Base-by-base conservation (phyloP, 305 asterid species). In the Fraxinus xanthoxyloides region DNA sequence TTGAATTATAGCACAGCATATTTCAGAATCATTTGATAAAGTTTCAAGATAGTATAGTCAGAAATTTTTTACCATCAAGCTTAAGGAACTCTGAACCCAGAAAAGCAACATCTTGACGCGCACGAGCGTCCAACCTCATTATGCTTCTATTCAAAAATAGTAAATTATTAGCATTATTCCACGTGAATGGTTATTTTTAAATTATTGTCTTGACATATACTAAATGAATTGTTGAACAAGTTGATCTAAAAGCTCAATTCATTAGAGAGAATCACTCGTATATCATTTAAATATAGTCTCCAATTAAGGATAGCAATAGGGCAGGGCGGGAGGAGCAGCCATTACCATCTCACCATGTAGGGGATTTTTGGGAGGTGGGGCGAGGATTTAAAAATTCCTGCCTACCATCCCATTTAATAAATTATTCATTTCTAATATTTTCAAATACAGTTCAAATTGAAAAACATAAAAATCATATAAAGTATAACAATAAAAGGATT, bases 81-180 rank as follows among this genome's bases (percentile, higher is more conserved):
- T 95, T 95, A 80, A 95, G 97, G 88, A 95, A 92, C 86, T 89
- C 97, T 23, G 94, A 87, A 82, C 98, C 93, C 75, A 95, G 94
- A 90, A 95, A 85, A 3, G 99, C 99, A 81, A 95, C 93, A 65
- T 95, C 99, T 86, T 89, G 95, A 78, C 97, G 92, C 26, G 93
- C 99, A 76, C 99, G 99, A 77, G 95, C 97, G 82, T 94, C 92
- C 93, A 94, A 83, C 88, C 89, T 93, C 97, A 84, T 87, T 83
- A 95, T 86, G 88, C 95, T 88, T 84, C 99, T 95, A 82, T 79
- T 77, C 17, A 70, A 78, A 87, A 87, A 82, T 75, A 30, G 75
- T 76, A 65, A 72, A 73, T 54, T 31, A 80, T 84, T 36, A 74
- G 79, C 61, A 79, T 46, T 77, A 72, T 32, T 76, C 75, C 13